These are phyloP conservation scores for Vitis hybrid DNA, from an alignment of 177 flowering plant genomes.

Conservation along the genomic window DNA sequence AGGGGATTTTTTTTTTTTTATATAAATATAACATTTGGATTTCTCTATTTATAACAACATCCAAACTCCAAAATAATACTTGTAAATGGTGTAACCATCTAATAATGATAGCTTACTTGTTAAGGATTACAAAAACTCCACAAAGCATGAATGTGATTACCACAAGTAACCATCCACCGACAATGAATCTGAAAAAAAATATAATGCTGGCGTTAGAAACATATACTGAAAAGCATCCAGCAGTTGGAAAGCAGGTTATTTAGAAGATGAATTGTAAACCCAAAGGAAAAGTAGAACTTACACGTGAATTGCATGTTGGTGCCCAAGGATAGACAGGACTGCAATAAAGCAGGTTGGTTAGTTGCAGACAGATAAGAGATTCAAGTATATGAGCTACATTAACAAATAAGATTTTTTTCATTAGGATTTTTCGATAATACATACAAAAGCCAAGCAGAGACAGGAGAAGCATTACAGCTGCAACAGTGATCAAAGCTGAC, in stretches of 20 bases:
- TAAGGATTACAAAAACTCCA: slow-evolving; percentile 70
- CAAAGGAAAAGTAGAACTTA: slow-evolving; percentile 32
- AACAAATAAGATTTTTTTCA: not conserved
- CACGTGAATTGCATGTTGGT: slow-evolving; percentile 71
- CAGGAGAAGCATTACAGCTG: slow-evolving; percentile 81
- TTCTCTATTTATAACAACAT: not conserved
- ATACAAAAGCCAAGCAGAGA: slow-evolving; percentile 79
- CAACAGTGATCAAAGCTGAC: slow-evolving; percentile 62
- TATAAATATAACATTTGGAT: too few species aligned
- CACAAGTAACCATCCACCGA: slow-evolving; percentile 91
- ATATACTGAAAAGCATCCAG: slow-evolving; percentile 7
- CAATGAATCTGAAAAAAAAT: slow-evolving; percentile 65
- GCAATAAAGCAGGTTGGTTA: slow-evolving; percentile 28
- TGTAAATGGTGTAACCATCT: not conserved
- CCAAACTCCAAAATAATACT: not conserved
- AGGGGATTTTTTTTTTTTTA: too few species aligned
- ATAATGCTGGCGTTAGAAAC: not conserved
- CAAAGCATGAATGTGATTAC: slow-evolving; percentile 77
- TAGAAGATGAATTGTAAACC: not conserved
- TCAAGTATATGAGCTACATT: not conserved
- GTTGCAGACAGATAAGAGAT: not conserved
- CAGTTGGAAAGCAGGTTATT: not conserved
- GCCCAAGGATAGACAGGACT: slow-evolving; percentile 76
- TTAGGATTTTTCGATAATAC: slow-evolving; percentile 16
- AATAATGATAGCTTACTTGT: slow-evolving; percentile 57